Conservation (phyloP, 2,329 filamentous ascomycete genomes). For the Emydomyces testavorans region DNA sequence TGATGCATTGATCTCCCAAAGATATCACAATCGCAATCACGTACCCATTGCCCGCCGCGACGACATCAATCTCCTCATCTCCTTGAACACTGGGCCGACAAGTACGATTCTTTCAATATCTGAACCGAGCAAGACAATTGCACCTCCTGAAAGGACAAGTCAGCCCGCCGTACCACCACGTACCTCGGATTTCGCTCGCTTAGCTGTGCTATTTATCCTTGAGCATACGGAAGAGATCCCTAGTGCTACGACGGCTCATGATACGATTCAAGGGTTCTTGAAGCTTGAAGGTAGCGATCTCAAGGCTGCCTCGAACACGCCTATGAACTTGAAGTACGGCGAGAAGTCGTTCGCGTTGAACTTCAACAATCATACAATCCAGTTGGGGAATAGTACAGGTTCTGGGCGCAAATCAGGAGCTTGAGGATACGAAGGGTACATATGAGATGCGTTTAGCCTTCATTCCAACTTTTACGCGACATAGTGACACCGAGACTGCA, state of each 20-base stretch:
- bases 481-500: too few species aligned
- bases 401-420: neutral
- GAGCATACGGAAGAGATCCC: conserved; percentile 17
- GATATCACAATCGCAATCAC: neutral
- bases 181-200: conserved; percentile 21
- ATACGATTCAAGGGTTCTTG: conserved; percentile 15
- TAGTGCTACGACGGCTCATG: conserved; percentile 17
- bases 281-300: conserved; percentile 7
- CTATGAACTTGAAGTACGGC: conserved; percentile 18
- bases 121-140: neutral
- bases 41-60: conserved; percentile 8
- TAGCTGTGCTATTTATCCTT: conserved; percentile 22
- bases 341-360: conserved; percentile 18
- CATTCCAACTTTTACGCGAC: too few species aligned
- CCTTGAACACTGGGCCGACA: conserved; percentile 18
- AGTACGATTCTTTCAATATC: conserved; percentile 21
- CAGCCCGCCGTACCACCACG: conserved; percentile 16
- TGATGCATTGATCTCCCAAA: neutral
- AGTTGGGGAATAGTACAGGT: conserved; percentile 6
- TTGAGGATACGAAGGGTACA: neutral
- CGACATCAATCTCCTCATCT: conserved; percentile 8
- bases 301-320: neutral
- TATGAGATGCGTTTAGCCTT: neutral
- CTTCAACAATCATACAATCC: conserved; percentile 14
- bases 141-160: conserved; percentile 11